Evolutionary conservation across 2,329 filamentous ascomycete genomes (phyloP).

Genomic region (Achaetomium macrosporum): DNA sequence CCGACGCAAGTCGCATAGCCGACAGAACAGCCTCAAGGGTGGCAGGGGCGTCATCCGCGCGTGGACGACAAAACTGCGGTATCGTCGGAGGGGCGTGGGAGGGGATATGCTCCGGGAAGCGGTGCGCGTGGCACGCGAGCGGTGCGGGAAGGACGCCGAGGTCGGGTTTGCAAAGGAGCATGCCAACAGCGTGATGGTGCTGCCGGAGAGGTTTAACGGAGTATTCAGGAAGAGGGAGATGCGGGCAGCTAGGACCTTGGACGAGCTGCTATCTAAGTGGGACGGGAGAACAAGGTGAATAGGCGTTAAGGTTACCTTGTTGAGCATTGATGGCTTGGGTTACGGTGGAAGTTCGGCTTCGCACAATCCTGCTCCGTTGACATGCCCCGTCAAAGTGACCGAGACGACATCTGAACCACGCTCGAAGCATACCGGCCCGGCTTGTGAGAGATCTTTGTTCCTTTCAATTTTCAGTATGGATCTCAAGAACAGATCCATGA

Average conservation of each 20-base stretch:
- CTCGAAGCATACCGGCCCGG: too few relatives aligned
- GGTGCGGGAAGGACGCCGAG: conserved; percentile 60
- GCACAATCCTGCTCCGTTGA: too few relatives aligned
- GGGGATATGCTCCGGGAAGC: conserved; percentile 67
- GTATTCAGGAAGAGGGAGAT: conserved; percentile 54
- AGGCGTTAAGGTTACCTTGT: neutral
- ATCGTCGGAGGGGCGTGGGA: conserved; percentile 67
- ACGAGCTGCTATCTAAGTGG: conserved; percentile 44
- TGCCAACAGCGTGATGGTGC: conserved; percentile 62
- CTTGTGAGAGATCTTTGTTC: too few relatives aligned
- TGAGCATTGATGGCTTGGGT: too few relatives aligned
- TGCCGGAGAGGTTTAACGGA: conserved; percentile 58
- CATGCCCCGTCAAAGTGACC: too few relatives aligned
- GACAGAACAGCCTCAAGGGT: conserved; percentile 39
- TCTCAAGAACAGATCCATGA: too few relatives aligned
- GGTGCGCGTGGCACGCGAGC: conserved; percentile 59
- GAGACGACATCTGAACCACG: too few relatives aligned
- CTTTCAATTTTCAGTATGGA: too few relatives aligned
- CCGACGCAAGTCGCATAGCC: conserved; percentile 19
- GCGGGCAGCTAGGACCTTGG: conserved; percentile 48
- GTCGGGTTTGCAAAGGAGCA: conserved; percentile 71
- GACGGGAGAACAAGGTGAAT: conserved; percentile 44
- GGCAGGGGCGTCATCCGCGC: conserved; percentile 69
- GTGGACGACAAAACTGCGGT: conserved; percentile 70
- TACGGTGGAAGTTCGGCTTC: too few relatives aligned